A percentile compares a stretch with the other conserved stretches of the same genome.
phyloP scores from a whole-genome alignment of 768 basidiomycete genomes.

The Termitomyces sp. region DNA sequence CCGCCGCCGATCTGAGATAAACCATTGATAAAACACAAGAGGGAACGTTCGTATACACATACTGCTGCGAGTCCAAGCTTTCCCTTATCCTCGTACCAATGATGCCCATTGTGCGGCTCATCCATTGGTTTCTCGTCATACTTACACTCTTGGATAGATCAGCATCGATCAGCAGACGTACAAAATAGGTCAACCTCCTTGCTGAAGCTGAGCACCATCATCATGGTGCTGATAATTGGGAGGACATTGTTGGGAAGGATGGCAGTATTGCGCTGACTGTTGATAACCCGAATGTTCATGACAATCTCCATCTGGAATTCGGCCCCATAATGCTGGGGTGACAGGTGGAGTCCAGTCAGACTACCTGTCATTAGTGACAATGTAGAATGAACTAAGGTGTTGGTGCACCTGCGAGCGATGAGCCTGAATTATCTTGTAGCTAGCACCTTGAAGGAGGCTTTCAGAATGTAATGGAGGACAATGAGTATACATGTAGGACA shows the following conservation, averaged over 20 bases:
- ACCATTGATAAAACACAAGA: conserved; percentile 5
- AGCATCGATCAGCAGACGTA: conserved; percentile 2
- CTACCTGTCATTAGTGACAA: conserved; percentile 24
- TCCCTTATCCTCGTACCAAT: conserved; percentile 50
- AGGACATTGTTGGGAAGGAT: conserved; percentile 21
- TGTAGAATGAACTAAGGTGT: not conserved
- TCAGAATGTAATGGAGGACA: not conserved
- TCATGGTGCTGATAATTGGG: conserved; percentile 17
- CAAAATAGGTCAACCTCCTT: not conserved
- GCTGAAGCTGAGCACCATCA: conserved; percentile 13
- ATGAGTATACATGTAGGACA: conserved; percentile 1
- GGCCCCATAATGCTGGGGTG: conserved; percentile 68
- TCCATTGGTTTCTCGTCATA: conserved; percentile 13
- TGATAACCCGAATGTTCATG: conserved; percentile 21
- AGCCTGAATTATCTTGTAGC: conserved; percentile 68
- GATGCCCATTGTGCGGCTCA: conserved; percentile 44
- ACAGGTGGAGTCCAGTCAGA: conserved; percentile 59
- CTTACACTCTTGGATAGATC: conserved; percentile 1
- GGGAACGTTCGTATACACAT: not conserved
- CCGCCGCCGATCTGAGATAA: conserved; percentile 56
- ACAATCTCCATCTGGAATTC: conserved; percentile 25
- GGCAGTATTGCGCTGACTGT: conserved; percentile 21
- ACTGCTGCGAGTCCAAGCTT: conserved; percentile 56
- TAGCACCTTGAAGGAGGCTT: conserved; percentile 29
- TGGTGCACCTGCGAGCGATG: conserved; percentile 57